Percentiles rank a stretch among this genome's conserved stretches.
phyloP scores from a whole-genome alignment of 495 filamentous ascomycete genomes.

The Daldinia vernicosa region DNA sequence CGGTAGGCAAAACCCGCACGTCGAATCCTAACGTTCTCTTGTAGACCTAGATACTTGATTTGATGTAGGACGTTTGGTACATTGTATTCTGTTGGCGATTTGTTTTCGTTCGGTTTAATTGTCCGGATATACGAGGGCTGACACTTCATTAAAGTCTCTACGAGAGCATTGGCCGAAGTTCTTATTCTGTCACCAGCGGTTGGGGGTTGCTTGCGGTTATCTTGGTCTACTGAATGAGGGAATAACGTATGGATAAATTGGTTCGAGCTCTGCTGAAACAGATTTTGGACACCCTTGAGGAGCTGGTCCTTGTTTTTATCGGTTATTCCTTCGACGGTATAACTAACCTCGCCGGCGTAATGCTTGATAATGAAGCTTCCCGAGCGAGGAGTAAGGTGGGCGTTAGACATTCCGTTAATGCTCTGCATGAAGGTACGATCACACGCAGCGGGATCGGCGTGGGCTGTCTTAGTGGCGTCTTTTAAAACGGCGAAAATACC shows the following conservation, averaged over 20 bases:
- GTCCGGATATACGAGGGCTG: conserved; percentile 97
- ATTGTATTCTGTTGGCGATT: conserved; percentile 92
- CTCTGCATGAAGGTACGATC: conserved; percentile 95
- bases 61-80: conserved; percentile 93
- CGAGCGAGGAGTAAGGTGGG: conserved; percentile 90
- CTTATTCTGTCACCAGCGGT: conserved; percentile 98
- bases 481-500: conserved; percentile 97
- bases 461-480: conserved; percentile 95
- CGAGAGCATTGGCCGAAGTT: conserved; percentile 92
- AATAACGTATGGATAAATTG: conserved; percentile 86
- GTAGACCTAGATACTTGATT: conserved; percentile 98
- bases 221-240: conserved; percentile 92
- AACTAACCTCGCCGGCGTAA: conserved; percentile 97
- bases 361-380: conserved; percentile 99
- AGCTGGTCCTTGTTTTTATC: conserved; percentile 99
- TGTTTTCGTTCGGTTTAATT: conserved; percentile 99
- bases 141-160: conserved; percentile 95
- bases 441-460: conserved; percentile 91
- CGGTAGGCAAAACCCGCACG: conserved; percentile 97
- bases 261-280: conserved; percentile 86
- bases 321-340: conserved; percentile 95
- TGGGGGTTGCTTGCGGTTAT: conserved; percentile 92
- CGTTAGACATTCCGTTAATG: conserved; percentile 87
- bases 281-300: conserved; percentile 89
- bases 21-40: conserved; percentile 98